Conservation (phyloP, 2,329 filamentous ascomycete genomes). For the Colletotrichum chrysophilum region DNA sequence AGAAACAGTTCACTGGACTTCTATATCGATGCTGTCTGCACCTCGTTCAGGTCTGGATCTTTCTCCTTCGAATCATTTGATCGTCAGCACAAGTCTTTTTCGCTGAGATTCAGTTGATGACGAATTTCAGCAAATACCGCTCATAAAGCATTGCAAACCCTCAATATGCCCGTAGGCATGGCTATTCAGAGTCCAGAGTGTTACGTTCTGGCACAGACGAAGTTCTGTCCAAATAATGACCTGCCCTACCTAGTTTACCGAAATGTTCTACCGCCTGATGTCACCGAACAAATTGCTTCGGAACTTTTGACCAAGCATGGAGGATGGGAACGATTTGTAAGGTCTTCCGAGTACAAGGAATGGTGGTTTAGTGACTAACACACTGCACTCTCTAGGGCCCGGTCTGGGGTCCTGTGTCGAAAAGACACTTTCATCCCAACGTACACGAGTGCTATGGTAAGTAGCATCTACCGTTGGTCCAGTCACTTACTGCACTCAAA, state of each 20-base stretch:
- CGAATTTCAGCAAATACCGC: not conserved
- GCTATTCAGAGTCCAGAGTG: not conserved
- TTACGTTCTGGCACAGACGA: not conserved
- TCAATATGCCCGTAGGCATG: not conserved
- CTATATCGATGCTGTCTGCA: not conserved
- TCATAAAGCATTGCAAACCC: not conserved
- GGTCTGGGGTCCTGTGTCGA: not conserved
- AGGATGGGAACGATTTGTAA: not conserved
- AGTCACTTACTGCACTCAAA: not conserved
- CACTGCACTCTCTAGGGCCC: not conserved
- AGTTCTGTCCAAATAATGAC: not conserved
- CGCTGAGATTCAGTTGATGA: not conserved
- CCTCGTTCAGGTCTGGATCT: fast-evolving
- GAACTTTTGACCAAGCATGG: not conserved
- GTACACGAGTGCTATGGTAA: not conserved
- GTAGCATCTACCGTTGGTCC: not conserved
- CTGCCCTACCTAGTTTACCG: not conserved
- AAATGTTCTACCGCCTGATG: not conserved
- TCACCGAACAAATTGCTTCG: not conserved
- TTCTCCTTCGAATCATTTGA: fast-evolving
- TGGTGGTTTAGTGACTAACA: fast-evolving
- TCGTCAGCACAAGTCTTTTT: fast-evolving
- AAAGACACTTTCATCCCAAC: not conserved
- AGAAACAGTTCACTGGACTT: not conserved
- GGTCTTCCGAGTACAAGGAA: not conserved